A percentile compares a stretch with the other conserved stretches of the same genome.
phyloP scores from a whole-genome alignment of 2,329 filamentous ascomycete species.

The Fusarium incarnatum region DNA sequence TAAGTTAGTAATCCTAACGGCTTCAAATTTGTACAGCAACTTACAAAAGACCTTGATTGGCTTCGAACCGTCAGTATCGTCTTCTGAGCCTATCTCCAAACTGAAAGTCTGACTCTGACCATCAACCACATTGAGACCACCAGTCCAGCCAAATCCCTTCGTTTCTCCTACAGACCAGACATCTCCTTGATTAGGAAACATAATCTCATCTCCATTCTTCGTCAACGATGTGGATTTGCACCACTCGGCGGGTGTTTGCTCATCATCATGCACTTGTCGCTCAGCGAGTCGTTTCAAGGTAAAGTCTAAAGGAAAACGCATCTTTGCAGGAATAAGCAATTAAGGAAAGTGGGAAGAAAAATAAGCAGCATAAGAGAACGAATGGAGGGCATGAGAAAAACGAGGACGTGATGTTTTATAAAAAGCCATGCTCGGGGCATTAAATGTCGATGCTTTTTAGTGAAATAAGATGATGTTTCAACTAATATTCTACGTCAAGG shows the following conservation, averaged over 20 bases:
- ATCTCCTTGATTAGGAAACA: conserved; percentile 2
- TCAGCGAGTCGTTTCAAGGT: not conserved
- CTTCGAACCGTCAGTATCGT: not conserved
- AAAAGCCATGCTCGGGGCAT: not conserved
- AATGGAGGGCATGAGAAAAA: not conserved
- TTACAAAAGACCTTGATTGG: not conserved
- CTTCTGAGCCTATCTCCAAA: not conserved
- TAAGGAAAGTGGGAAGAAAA: not conserved
- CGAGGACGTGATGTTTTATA: not conserved
- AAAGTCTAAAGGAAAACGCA: not conserved
- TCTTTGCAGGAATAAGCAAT: not conserved
- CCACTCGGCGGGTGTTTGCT: not conserved
- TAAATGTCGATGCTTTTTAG: conserved; percentile 7
- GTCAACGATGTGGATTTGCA: not conserved
- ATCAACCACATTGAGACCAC: not conserved
- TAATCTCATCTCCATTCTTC: not conserved
- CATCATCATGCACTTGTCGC: not conserved
- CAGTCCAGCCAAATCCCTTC: conserved; percentile 1
- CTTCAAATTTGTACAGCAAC: rapidly evolving
- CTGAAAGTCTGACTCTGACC: not conserved
- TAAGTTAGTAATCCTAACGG: not conserved
- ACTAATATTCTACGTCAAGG: not conserved
- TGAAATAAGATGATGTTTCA: conserved; percentile 19
- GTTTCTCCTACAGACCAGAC: conserved; percentile 7
- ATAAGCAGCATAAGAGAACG: not conserved